Evolutionary conservation across 2,329 filamentous ascomycete species (phyloP), one percentile per base, ranked within the genome.

Genomic region (Microdochium bolleyi): DNA sequence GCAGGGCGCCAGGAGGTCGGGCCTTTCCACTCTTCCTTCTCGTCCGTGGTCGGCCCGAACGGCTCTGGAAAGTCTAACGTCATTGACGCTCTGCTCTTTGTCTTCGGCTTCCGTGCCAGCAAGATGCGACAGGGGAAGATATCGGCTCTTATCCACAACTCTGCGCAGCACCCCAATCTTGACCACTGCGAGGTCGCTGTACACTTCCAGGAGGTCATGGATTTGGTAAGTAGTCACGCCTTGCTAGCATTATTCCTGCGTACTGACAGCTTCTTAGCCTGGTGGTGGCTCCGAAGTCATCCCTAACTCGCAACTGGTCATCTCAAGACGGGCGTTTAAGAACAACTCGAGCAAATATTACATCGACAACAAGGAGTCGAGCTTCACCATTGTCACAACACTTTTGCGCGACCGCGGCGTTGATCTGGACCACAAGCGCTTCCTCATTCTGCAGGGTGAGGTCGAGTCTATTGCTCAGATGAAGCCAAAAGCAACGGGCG

Each of bases 121-220:
- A 99, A 99, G 73, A 99, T 99, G 94, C 83, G 94, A 64, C 94
- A 99, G 69, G 94, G 94, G 64, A 99, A 99, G 73, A 91, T 99
- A 49, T 99, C 94, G 1, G 94, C 94, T 3, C 75, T 99, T 49
- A 99, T 99, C 60, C 94, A 99, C 73, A 99, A 97, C 68, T 97
- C 94, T 13, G 92, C 91, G 1, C 82, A 88, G 53, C 83, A 88
- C 60, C 91, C 91, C 0, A 82, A 96, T 61, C 73, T 99, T 21
- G 89, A 95, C 49, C 85, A 86, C 64, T 99, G 94, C 65, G 95
- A 99, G 68, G 94, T 99, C 11, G 89, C 95, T 53, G 95, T 99
- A 3, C 89, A 96, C 67, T 99, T 99, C 66, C 86, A 95, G 60
- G 91, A 97, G 70, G 89, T 99, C 52, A 86, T 95, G 72, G 95